Base-by-base conservation (phyloP, 2,329 filamentous ascomycete genomes). In the Colletotrichum lentis region DNA sequence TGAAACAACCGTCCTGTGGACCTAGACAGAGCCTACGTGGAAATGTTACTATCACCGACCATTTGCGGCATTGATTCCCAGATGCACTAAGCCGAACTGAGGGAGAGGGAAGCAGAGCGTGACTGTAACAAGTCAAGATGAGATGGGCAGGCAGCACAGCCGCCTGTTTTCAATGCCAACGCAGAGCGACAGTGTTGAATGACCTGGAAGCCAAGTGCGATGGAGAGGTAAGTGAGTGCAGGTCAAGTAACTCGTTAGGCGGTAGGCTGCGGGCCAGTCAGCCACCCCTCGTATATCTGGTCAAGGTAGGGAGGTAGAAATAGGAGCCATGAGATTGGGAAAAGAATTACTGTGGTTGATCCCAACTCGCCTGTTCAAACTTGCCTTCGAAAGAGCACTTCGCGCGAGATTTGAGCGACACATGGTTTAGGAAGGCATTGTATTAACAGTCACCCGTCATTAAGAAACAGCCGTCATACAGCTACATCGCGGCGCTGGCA, bases 321-420 rank as follows among this genome's bases (percentile, higher is more conserved):
- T 41, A 35, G 31, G 31, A 35, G 31, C 27, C 24, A 18, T 18
- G 10, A 2, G 27, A 37, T 4, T 12, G n/a, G 12, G 5, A 6
- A 14, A 24, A 53, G 11, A 16, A 18, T 14, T 22, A 27, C 6
- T 18, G n/a, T 12, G 31, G 12, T 18, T 37, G 3, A n/a, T 14
- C 2, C 16, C 10, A 16, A 12, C 7, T 22, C 31, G 3, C 10
- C 18, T 52, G 12, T n/a, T 14, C 18, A 16, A 37, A 31, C 7
- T 1, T 14, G n/a, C 3, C 6, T 2, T 3, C 5, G 1, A 0
- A 37, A 20, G n/a, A 8, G 8, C 31, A 35, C 14, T 16, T 39
- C 31, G 14, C n/a, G 4, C 5, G 3, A n/a, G 1, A 18, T 1
- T 24, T 12, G 11, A 5, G 22, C 5, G 37, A 6, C 1, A 1